phyloP scores from a whole-genome alignment of 73 alveolate species.

The Durusdinium trenchii region DNA sequence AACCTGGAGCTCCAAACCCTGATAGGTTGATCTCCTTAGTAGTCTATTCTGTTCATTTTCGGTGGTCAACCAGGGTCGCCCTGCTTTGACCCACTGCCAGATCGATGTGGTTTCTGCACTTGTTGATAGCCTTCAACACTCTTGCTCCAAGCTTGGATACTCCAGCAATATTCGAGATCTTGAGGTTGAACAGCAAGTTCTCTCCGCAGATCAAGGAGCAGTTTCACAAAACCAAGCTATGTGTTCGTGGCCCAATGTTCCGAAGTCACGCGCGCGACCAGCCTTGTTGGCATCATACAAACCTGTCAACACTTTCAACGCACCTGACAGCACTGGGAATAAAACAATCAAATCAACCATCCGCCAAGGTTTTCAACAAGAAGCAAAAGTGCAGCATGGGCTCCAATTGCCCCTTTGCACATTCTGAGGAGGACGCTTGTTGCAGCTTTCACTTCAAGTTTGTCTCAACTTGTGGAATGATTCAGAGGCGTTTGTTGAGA shows the following conservation, averaged over 20 bases:
- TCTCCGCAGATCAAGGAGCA: conserved; percentile 93
- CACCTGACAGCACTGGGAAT: too few species aligned
- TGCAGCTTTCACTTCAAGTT: too few species aligned
- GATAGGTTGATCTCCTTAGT: too few species aligned
- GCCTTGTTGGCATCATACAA: too few species aligned
- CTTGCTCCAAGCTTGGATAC: neutral
- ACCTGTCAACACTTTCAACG: too few species aligned
- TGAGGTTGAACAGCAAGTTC: conserved; percentile 87
- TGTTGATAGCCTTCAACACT: neutral
- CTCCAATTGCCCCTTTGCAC: conserved; percentile 75
- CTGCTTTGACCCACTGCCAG: too few species aligned
- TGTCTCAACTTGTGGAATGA: too few species aligned
- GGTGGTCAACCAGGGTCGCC: neutral
- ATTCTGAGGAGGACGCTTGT: conserved; percentile 86
- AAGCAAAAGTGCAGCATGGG: conserved; percentile 95
- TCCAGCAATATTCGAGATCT: neutral
- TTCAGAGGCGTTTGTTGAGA: too few species aligned
- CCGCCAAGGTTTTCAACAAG: conserved; percentile 82
- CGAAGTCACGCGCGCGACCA: too few species aligned
- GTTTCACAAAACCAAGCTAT: conserved; percentile 88
- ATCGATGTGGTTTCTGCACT: neutral
- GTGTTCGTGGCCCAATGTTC: conserved; percentile 13
- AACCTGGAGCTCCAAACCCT: too few species aligned
- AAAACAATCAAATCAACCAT: neutral
- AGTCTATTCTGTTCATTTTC: neutral